These are phyloP conservation scores for Coprinellus micaceus DNA, from an alignment of 768 basidiomycete species.

Conservation along the genomic window DNA sequence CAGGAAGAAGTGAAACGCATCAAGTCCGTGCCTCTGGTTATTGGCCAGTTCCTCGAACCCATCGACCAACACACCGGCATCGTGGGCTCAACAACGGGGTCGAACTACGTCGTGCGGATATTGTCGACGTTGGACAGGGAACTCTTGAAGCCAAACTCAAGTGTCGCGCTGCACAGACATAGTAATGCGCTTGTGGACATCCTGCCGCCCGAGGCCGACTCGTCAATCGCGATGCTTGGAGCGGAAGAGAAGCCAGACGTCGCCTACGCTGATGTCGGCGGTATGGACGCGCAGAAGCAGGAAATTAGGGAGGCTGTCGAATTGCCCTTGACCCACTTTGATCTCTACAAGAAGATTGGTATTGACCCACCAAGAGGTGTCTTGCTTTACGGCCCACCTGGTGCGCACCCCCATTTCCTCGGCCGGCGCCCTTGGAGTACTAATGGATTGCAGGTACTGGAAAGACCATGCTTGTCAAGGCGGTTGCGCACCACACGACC, in stretches of 20 bases:
- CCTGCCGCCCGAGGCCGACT: constrained; percentile 96
- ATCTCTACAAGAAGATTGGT: constrained; percentile 98
- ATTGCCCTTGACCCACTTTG: constrained; percentile 93
- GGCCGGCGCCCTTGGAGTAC: neutral
- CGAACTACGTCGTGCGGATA: constrained; percentile 97
- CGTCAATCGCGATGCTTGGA: constrained; percentile 91
- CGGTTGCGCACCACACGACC: constrained; percentile 97
- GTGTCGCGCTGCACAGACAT: constrained; percentile 97
- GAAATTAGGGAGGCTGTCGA: constrained; percentile 99
- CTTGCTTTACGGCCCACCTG: constrained; percentile 93
- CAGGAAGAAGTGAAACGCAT: constrained; percentile 99
- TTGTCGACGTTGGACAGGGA: constrained; percentile 96
- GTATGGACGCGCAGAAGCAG: constrained; percentile 97
- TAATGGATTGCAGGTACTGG: constrained; percentile 68
- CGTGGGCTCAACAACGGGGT: constrained; percentile 95
- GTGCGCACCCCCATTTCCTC: constrained; percentile 35
- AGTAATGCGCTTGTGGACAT: constrained; percentile 99
- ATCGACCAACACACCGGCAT: constrained; percentile 98
- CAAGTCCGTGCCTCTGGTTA: constrained; percentile 96
- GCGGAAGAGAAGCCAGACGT: constrained; percentile 95
- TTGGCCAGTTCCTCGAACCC: constrained; percentile 98
- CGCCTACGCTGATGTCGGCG: constrained; percentile 90
- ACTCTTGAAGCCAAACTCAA: constrained; percentile 93
- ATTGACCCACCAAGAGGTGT: constrained; percentile 99
- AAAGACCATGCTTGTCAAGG: constrained; percentile 98